Conservation (phyloP, 2,329 filamentous ascomycete species). For the Ophiostoma angusticollis region DNA sequence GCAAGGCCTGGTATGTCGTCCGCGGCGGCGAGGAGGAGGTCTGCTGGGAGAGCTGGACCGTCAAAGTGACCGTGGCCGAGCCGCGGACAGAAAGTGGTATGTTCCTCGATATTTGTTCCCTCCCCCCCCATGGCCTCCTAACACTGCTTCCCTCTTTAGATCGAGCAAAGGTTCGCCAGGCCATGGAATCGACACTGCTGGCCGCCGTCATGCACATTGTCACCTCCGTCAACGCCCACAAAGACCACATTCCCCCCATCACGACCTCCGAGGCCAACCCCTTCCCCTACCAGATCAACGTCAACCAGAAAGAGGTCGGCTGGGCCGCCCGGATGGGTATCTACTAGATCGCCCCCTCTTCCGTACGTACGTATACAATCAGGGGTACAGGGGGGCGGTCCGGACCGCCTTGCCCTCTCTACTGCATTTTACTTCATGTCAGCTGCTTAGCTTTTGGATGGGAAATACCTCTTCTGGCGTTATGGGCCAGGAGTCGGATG, state of each 20-base stretch:
- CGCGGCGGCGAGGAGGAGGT: conserved; percentile 70
- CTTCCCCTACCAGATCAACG: conserved; percentile 84
- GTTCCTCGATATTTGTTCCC: background rate
- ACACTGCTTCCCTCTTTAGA: conserved; percentile 52
- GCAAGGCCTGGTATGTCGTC: conserved; percentile 63
- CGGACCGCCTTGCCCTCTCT: too few species aligned
- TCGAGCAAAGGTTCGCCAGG: conserved; percentile 72
- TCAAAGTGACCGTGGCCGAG: conserved; percentile 86
- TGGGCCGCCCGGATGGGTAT: conserved; percentile 68
- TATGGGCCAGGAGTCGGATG: too few species aligned
- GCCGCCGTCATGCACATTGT: conserved; percentile 85
- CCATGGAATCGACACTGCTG: conserved; percentile 81
- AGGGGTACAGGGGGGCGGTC: too few species aligned
- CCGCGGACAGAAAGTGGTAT: conserved; percentile 77
- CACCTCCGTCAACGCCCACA: conserved; percentile 73
- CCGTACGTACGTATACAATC: too few species aligned
- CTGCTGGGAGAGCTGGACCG: conserved; percentile 92
- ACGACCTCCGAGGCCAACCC: conserved; percentile 85
- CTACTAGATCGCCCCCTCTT: conserved; percentile 33
- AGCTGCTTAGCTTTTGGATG: too few species aligned
- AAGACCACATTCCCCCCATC: conserved; percentile 93
- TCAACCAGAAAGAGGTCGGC: conserved; percentile 64
- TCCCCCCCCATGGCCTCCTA: background rate
- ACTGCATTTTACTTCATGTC: too few species aligned
- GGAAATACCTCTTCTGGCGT: too few species aligned